Conservation (phyloP, 2,329 filamentous ascomycete genomes). For the Microsporum canis region DNA sequence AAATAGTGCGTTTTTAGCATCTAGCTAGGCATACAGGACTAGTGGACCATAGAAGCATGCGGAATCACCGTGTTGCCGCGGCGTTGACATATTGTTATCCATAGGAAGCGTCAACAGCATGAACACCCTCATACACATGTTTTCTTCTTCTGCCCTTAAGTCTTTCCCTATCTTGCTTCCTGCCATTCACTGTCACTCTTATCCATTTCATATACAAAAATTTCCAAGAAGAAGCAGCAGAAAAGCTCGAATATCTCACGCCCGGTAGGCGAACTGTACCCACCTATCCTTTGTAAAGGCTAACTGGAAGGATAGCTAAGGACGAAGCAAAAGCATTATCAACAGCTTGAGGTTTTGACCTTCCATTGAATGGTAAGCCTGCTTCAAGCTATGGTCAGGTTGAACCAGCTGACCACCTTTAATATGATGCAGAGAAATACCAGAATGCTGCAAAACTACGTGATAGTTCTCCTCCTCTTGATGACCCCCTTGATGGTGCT, state of each 20-base stretch:
- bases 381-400: background rate
- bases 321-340: background rate
- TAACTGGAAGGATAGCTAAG: background rate
- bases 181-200: background rate
- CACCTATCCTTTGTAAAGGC: background rate
- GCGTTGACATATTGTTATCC: background rate
- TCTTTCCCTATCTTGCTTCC: background rate
- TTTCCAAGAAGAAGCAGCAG: too few species aligned
- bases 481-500: constrained; percentile 17
- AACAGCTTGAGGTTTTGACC: background rate
- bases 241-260: background rate
- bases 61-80: background rate
- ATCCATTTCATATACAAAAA: background rate
- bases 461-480: constrained; percentile 19
- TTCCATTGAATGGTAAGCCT: background rate
- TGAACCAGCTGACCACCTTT: too few species aligned
- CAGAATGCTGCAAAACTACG: constrained; percentile 17
- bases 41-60: background rate
- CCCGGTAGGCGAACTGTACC: background rate
- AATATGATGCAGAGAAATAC: background rate
- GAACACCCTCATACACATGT: background rate
- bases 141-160: background rate
- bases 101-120: background rate
- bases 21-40: background rate
- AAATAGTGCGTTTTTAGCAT: background rate